Evolutionary conservation across 2,329 filamentous ascomycete genomes (phyloP).

Genomic region (Talaromyces islandicus): DNA sequence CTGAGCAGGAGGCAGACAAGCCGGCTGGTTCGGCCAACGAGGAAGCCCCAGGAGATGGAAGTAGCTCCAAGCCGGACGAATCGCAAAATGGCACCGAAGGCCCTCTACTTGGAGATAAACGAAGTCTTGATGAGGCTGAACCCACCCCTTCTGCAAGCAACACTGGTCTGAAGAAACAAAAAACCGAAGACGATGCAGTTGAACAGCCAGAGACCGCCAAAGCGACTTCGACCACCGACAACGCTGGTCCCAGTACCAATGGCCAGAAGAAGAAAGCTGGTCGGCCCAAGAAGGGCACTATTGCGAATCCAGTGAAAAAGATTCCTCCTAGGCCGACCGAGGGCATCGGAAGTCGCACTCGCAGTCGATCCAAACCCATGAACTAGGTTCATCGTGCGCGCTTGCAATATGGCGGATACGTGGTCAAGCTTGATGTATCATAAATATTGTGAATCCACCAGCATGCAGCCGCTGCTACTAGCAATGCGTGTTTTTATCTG

Average conservation of each 20-base stretch:
- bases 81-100: background rate
- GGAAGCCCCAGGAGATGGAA: background rate
- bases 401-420: background rate
- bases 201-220: background rate
- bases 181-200: constrained; percentile 17
- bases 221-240: constrained; percentile 1
- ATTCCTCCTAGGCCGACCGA: constrained; percentile 18
- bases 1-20: background rate
- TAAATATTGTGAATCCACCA: background rate
- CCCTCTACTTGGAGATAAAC: constrained; percentile 19
- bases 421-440: background rate
- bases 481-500: background rate
- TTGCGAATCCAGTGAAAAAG: constrained; percentile 22
- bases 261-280: constrained; percentile 24
- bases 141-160: constrained; percentile 8
- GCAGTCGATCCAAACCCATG: constrained; percentile 30
- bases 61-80: background rate
- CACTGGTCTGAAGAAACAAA: constrained; percentile 29
- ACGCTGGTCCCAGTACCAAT: constrained; percentile 10
- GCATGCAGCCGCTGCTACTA: background rate
- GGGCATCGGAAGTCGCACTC: constrained; percentile 33
- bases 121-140: constrained; percentile 15
- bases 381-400: background rate
- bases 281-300: constrained; percentile 25
- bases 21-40: background rate